Evolutionary conservation across 768 basidiomycete species (phyloP), one percentile per base, ranked within the genome.

Genomic region (Tephrocybe rancida): DNA sequence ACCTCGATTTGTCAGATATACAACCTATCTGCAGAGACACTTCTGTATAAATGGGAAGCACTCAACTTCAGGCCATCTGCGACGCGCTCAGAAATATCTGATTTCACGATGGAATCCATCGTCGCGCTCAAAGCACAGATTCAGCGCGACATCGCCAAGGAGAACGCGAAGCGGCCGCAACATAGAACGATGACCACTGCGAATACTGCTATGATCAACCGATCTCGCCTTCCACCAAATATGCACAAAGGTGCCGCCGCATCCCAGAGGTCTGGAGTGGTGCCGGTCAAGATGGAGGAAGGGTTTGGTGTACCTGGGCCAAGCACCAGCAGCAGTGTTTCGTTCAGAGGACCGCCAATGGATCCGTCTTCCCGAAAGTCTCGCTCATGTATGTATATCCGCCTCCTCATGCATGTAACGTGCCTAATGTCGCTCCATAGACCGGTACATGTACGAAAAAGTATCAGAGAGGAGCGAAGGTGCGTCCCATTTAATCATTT

Each of bases 361-460:
- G 73, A 76, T 56, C 50, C 56, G 11, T 62, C 68, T n/a, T 66
- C 74, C 0, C 70, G 63, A 37, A 81, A 75, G 53, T 73, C 70
- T 50, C 79, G 85, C 29, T 74, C 77, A 30, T 89, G 89, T 90
- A 65, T 76, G 85, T 70, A 9, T 34, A 55, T 19, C 30, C 44
- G 19, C 27, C 21, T 48, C 41, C 11, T 5, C 10, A 19, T 14
- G 44, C 11, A 13, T 4, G 41, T 32, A 13, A n/a, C 24, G 42
- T 29, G 14, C 44, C 24, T 50, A 10, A 58, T 44, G 32, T 42
- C 11, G 8, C 19, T 22, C 34, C 32, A 22, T 59, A 92, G 89
- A 87, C 78, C 83, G 90, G 25, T 98, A 98, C 67, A 95, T 96
- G 95, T 94, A 90, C 64, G 95, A 98, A 69, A 94, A 92, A 71